phyloP scores from a whole-genome alignment of 2,329 filamentous ascomycete species.

The Beauveria bassiana region DNA sequence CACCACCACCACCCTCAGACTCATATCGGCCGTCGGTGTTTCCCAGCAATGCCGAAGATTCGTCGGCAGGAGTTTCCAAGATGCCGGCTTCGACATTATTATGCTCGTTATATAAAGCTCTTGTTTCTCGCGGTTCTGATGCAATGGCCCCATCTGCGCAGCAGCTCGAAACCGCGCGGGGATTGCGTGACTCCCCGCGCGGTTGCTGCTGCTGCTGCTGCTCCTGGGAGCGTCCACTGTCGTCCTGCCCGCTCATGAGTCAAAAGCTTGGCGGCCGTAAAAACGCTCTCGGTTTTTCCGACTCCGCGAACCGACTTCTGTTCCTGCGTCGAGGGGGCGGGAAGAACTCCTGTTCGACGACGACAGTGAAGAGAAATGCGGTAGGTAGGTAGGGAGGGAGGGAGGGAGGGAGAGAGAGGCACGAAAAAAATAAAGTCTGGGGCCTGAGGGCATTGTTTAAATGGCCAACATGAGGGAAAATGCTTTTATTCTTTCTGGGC shows the following conservation, averaged over 20 bases:
- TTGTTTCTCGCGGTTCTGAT: too few relatives aligned
- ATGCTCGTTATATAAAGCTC: not conserved
- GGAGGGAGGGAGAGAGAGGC: not conserved
- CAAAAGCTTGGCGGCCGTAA: not conserved
- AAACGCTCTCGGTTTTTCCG: not conserved
- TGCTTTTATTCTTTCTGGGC: not conserved
- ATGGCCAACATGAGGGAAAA: not conserved
- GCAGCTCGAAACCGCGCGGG: not conserved
- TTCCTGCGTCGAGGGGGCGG: not conserved
- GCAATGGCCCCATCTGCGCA: not conserved
- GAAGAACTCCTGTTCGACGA: not conserved
- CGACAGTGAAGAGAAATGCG: not conserved
- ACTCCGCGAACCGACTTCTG: not conserved
- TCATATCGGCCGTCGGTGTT: not conserved
- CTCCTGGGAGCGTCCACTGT: not conserved
- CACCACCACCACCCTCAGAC: not conserved
- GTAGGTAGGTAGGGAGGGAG: not conserved
- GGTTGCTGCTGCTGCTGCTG: not conserved
- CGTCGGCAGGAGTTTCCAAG: not conserved
- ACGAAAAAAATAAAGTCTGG: not conserved
- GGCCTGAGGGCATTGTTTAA: not conserved
- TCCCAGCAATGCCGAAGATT: not conserved
- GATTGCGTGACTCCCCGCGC: not conserved
- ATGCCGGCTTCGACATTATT: not conserved
- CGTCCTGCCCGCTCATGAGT: not conserved